These are phyloP conservation scores for Chenopodium album DNA, from an alignment of 148 eudicot genomes.

Conservation along the genomic window DNA sequence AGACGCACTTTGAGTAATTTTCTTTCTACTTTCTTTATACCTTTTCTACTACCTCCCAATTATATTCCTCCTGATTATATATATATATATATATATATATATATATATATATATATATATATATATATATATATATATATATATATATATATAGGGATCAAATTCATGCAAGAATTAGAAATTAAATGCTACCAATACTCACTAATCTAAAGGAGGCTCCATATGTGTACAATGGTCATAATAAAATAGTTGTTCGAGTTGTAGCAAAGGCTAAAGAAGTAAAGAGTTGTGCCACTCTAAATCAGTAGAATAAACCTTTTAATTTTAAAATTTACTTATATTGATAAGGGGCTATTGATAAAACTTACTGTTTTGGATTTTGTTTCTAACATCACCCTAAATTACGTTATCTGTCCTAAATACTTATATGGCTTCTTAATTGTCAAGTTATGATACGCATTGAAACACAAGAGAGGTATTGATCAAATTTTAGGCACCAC, in stretches of 20 bases:
- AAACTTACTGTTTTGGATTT: neutral
- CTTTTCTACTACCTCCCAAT: too few species aligned
- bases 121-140: too few species aligned
- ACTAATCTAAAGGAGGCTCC: conserved; percentile 35
- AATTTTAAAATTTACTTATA: neutral
- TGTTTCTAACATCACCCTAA: neutral
- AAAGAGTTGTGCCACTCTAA: conserved; percentile 35
- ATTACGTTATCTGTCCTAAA: neutral
- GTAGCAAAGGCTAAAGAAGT: conserved; percentile 39
- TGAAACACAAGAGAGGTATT: neutral
- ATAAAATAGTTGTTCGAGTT: conserved; percentile 37
- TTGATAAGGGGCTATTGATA: neutral
- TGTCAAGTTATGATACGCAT: neutral
- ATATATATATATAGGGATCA: too few species aligned
- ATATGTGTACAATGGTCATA: conserved; percentile 48
- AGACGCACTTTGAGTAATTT: too few species aligned
- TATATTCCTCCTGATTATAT: too few species aligned
- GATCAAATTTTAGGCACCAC: neutral
- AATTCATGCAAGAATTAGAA: too few species aligned
- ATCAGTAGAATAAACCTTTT: conserved; percentile 28
- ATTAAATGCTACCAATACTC: too few species aligned
- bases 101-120: too few species aligned
- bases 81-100: too few species aligned
- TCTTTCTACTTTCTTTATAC: too few species aligned
- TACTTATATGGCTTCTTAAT: neutral